Base-by-base conservation (phyloP, 164 flowering plant species). In the Macadamia integrifolia region DNA sequence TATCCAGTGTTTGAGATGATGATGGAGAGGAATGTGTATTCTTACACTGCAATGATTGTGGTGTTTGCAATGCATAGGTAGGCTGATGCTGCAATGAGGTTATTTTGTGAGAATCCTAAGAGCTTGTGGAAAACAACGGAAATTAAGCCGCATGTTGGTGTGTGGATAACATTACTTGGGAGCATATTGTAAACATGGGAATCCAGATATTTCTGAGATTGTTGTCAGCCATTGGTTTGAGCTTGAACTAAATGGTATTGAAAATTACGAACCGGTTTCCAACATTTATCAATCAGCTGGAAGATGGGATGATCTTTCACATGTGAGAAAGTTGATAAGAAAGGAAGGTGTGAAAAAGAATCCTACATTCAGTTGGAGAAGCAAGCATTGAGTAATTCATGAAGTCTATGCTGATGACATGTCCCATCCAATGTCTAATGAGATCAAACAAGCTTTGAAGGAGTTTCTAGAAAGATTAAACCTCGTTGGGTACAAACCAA, bases 11-110 rank as follows among this genome's bases (percentile, higher is more conserved):
- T 79, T 56, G 12, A 61, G 40, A 11, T n/a, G 1, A 76, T 79
- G 79, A 69, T 9, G 4, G 68, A 70, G 60, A 70, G 56, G 71
- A 76, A 76, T 74, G 79, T 79, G 17, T 76, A 32, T 35, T 67
- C 79, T 60, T 79, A 73, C 57, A 79, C 79, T 66, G 73, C 77
- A 1, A 73, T 79, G 81, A 79, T 79, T 62, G 9, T 70, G 30
- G 81, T 77, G 35, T 67, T 79, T 61, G 81, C 81, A 17, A 63
- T 71, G 46, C 81, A 79, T 17, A 77, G 81, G 0, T 23, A 62
- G 57, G 73, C 73, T 9, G 69, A 7, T 58, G 74, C 60, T 5
- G 81, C 81, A n/a, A 35, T 79, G 23, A 48, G 66, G 2, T 60
- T 79, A 60, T 76, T 76, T 55, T 57, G 73, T 28, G 79, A 73